Evolutionary conservation across 1,284 basidiomycete genomes (phyloP).

Genomic region (Xanthoconium separans): DNA sequence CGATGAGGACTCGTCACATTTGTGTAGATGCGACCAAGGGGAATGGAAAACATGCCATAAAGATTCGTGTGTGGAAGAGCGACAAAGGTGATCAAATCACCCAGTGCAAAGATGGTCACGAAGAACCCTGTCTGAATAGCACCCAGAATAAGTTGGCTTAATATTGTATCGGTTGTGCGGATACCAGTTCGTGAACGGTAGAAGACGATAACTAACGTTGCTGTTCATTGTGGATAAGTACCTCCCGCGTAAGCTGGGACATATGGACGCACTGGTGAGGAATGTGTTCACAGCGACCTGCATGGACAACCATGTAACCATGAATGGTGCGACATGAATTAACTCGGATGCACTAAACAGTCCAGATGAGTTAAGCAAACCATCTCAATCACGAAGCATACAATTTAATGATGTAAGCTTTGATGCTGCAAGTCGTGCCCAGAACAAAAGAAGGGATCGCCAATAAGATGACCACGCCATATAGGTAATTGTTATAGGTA

Average conservation of each 20-base stretch:
- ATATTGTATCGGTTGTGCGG: conserved; percentile 42
- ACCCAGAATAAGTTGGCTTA: conserved; percentile 46
- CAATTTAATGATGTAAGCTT: conserved; percentile 38
- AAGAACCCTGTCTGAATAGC: conserved; percentile 48
- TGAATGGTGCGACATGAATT: conserved; percentile 26
- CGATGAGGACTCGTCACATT: conserved; percentile 23
- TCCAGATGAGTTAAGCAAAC: conserved; percentile 22
- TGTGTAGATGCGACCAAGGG: conserved; percentile 37
- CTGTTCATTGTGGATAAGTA: conserved; percentile 8
- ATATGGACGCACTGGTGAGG: conserved; percentile 37
- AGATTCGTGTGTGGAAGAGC: conserved; percentile 24
- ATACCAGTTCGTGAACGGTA: conserved; percentile 44
- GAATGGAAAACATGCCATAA: conserved; percentile 34
- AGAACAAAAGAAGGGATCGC: conserved; percentile 37
- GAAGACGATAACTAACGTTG: conserved; percentile 37
- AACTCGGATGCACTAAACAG: conserved; percentile 30
- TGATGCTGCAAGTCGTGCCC: conserved; percentile 39
- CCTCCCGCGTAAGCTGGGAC: too few species aligned
- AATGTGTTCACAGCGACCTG: conserved; percentile 41
- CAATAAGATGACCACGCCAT: conserved; percentile 22
- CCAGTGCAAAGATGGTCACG: conserved; percentile 43
- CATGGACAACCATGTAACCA: conserved; percentile 40
- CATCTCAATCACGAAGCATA: conserved; percentile 25
- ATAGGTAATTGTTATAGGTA: conserved; percentile 33
- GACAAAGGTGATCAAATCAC: conserved; percentile 42